phyloP scores from a whole-genome alignment of 495 filamentous ascomycete species.

The Baudoinia panamericana region DNA sequence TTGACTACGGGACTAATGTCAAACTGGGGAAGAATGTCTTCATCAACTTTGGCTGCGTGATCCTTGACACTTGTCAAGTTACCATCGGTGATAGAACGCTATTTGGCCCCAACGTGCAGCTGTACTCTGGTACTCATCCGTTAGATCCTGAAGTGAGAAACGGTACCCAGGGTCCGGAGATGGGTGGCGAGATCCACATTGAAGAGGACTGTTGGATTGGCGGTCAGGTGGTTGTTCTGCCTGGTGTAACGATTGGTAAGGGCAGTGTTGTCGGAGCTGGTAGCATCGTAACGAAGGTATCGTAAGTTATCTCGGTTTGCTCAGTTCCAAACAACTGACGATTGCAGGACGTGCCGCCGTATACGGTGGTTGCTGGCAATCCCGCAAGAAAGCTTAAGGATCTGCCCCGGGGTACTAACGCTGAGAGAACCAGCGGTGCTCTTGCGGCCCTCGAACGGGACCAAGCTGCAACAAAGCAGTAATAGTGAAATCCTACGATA shows the following conservation, averaged over 20 bases:
- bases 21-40: conserved; percentile 54
- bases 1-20: conserved; percentile 69
- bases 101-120: conserved; percentile 62
- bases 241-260: conserved; percentile 70
- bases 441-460: conserved; percentile 13
- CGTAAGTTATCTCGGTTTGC: not conserved
- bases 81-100: conserved; percentile 68
- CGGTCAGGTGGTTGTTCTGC: conserved; percentile 59
- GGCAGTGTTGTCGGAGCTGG: conserved; percentile 71
- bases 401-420: conserved; percentile 10
- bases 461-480: no score
- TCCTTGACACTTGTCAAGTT: conserved; percentile 66
- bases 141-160: conserved; percentile 60
- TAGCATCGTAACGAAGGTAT: conserved; percentile 78
- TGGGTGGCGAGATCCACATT: conserved; percentile 60
- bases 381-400: conserved; percentile 23
- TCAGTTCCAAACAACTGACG: not conserved
- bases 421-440: conserved; percentile 14
- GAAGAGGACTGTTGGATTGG: conserved; percentile 87
- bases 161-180: conserved; percentile 61
- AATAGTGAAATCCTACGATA: no score
- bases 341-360: conserved; percentile 24
- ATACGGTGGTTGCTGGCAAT: conserved; percentile 29
- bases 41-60: conserved; percentile 62
- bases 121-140: conserved; percentile 65